Base-by-base conservation (phyloP, 441 rosid species). In the Monsonia emarginata region DNA sequence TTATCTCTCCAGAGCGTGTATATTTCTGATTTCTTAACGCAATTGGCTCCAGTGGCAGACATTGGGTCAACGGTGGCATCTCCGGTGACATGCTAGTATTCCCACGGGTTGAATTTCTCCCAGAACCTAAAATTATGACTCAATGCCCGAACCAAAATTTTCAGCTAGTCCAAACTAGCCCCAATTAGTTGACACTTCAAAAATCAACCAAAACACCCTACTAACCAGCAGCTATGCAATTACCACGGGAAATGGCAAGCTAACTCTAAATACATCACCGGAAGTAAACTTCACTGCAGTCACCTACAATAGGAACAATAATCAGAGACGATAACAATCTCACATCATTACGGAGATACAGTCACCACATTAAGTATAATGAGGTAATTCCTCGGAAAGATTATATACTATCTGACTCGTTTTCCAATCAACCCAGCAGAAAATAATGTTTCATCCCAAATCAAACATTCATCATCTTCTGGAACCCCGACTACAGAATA, bases 41-140 rank as follows among this genome's bases (percentile, higher is more conserved):
- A 24, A 85, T 76, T 8, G 75, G 88, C 62, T 86, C 88, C 81
- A 84, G 63, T 34, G 26, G 14, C 72, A 86, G 56, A 61, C 67
- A 71, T 26, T 74, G 78, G 21, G 78, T 40, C 36, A 82, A 16
- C 13, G 82, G 68, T 6, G 50, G 68, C 63, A 62, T 54, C 48
- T 83, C 74, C 40, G 73, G 70, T 10, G 42, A 58, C 3, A 72
- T 50, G 31, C 82, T 59, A 65, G 71, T 52, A 70, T 61, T 74
- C 64, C 75, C 82, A 21, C 79, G 76, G 6, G 82, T 76, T 42
- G 68, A 72, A 70, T 66, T 73, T 22, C 75, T 64, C 52, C 75
- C 78, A 31, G 85, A 73, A 59, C 72, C 70, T 64, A 77, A 76
- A n/a, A 66, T 50, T 70, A 82, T 68, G 68, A 70, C 63, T 81